These are phyloP conservation scores for Pelargonium cotyledonis DNA, from an alignment of 441 rosid species.

Conservation along the genomic window DNA sequence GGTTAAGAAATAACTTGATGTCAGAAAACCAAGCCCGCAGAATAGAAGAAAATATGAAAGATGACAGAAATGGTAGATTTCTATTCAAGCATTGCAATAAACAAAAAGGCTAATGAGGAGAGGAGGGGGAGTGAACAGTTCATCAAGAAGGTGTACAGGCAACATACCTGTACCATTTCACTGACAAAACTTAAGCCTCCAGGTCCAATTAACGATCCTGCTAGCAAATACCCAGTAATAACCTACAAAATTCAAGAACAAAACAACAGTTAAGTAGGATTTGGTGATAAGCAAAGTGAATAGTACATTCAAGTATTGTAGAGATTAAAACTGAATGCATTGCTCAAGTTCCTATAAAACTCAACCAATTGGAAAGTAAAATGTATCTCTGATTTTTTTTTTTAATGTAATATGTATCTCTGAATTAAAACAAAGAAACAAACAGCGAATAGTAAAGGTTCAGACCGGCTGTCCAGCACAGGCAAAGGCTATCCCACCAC, in stretches of 20 bases:
- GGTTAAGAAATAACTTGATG: background rate
- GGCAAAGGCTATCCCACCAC: conserved; percentile 99
- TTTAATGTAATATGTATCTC: too few species aligned
- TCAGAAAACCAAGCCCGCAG: background rate
- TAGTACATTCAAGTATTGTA: background rate
- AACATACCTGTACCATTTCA: conserved; percentile 95
- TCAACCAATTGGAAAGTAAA: conserved; percentile 12
- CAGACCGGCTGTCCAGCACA: conserved; percentile 98
- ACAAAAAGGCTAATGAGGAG: background rate
- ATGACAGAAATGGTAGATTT: background rate
- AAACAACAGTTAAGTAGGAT: conserved; percentile 12
- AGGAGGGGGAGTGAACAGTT: background rate
- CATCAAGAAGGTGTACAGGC: conserved; percentile 11
- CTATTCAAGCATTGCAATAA: conserved; percentile 4
- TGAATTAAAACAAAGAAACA: background rate
- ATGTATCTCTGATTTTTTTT: too few species aligned
- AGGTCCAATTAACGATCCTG: conserved; percentile 91
- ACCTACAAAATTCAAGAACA: conserved; percentile 49
- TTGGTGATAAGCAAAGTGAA: background rate
- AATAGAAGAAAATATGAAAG: background rate
- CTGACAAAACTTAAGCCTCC: conserved; percentile 93
- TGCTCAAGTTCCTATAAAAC: conserved; percentile 7
- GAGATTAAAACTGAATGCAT: background rate
- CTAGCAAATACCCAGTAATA: conserved; percentile 87
- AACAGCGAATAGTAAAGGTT: conserved; percentile 14